phyloP scores from a whole-genome alignment of 768 basidiomycete species.

The Pisolithus tinctorius region DNA sequence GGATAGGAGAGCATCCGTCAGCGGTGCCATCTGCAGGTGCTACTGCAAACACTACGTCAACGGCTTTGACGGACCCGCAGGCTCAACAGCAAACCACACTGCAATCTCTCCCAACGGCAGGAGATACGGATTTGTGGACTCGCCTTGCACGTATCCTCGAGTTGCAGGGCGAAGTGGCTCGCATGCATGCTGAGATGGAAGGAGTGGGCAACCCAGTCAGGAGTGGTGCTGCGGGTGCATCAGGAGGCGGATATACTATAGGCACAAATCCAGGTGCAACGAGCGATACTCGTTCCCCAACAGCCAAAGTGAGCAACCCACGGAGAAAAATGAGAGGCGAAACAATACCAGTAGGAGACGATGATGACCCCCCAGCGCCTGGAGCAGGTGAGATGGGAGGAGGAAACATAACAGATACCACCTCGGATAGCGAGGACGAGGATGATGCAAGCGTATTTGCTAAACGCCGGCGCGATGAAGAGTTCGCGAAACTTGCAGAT shows the following conservation, averaged over 20 bases:
- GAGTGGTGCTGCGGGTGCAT: constrained; percentile 1
- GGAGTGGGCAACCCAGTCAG: constrained; percentile 36
- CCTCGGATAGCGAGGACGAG: constrained; percentile 23
- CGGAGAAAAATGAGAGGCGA: constrained; percentile 25
- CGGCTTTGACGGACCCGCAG: neutral
- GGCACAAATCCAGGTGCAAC: constrained; percentile 3
- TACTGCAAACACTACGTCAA: neutral
- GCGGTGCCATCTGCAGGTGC: constrained; percentile 2
- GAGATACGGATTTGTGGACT: constrained; percentile 55
- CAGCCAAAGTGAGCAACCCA: constrained; percentile 8
- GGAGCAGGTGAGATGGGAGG: constrained; percentile 6
- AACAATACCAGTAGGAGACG: constrained; percentile 27
- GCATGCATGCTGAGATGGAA: constrained; percentile 73
- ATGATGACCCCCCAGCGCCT: constrained; percentile 13
- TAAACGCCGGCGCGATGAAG: constrained; percentile 51
- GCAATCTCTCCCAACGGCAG: constrained; percentile 14
- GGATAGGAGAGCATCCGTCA: constrained; percentile 16
- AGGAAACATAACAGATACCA: constrained; percentile 13
- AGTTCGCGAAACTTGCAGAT: constrained; percentile 60
- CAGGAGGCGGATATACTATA: neutral
- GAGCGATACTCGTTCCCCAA: neutral
- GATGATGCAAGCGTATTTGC: constrained; percentile 49
- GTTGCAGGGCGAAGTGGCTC: constrained; percentile 64
- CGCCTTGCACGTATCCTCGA: constrained; percentile 65
- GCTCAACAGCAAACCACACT: constrained; percentile 1